phyloP scores from a whole-genome alignment of 2,329 filamentous ascomycete species.

The Trichoderma gracile region DNA sequence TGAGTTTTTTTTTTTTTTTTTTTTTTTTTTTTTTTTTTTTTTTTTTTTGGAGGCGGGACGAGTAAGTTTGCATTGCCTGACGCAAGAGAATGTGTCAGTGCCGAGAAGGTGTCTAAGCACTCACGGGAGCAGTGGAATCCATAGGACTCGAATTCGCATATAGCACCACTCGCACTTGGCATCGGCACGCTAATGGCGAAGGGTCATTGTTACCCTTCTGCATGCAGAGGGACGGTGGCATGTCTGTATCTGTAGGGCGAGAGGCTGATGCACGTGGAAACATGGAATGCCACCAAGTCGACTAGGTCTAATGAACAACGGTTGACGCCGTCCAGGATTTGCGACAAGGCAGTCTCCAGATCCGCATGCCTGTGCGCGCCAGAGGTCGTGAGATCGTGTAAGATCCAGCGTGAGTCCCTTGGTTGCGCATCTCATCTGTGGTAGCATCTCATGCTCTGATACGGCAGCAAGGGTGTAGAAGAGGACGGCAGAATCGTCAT shows the following conservation, averaged over 20 bases:
- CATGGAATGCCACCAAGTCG: constrained; percentile 15
- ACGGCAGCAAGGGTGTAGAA: neutral
- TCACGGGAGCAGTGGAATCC: neutral
- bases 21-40: too few species aligned
- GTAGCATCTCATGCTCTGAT: constrained; percentile 6
- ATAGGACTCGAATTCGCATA: too few species aligned
- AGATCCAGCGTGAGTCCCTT: constrained; percentile 17
- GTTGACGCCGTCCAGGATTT: constrained; percentile 17
- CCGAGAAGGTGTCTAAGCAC: neutral
- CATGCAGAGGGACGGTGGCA: neutral
- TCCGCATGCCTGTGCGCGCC: constrained; percentile 15
- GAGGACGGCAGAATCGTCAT: neutral
- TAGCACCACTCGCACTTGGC: too few species aligned
- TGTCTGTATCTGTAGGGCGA: neutral
- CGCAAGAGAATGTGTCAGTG: neutral
- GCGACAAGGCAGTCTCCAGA: constrained; percentile 16
- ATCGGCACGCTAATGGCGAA: neutral
- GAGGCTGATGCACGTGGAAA: constrained; percentile 17
- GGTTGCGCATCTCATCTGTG: constrained; percentile 11
- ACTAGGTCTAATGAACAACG: neutral
- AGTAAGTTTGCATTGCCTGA: neutral
- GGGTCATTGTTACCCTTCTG: neutral
- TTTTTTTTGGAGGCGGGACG: neutral
- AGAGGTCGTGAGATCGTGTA: constrained; percentile 11
- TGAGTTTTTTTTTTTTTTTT: too few species aligned